Base-by-base conservation (phyloP, 2,329 filamentous ascomycete species). In the Calonectria pauciramosa region DNA sequence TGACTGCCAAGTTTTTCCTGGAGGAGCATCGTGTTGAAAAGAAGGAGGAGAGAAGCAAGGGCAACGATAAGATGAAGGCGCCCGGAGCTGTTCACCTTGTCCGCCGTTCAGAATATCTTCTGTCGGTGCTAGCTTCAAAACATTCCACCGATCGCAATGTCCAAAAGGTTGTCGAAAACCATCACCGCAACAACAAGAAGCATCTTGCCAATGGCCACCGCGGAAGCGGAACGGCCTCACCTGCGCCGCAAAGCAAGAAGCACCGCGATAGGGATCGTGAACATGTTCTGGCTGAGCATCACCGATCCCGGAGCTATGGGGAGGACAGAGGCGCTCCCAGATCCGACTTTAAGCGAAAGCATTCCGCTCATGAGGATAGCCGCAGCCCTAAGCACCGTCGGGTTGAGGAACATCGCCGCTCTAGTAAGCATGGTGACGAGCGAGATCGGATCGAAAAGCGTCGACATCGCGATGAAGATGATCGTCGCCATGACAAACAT, bases 11-110 rank as follows among this genome's bases (percentile, higher is more conserved):
- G 82, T 95, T 99, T 83, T 99, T 98, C 87, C 87, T 99, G 1
- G 97, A 99, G 83, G 97, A 99, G 85, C 96, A 99, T 84, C 94
- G 96, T n/a, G 96, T 99, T 23, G 97, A 98, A 84, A 97, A 97
- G 87, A 99, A 99, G 84, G 96, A 97, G 81, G 96, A 98, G 84
- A 94, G 97, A 44, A 94, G 89, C 81, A 95, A 95, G 81, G 91
- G 88, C 20, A 93, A 95, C 23, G 94, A 93, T 71, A 93, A 93
- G 75, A 94, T 95, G 44, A 97, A 98, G 82, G 98, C 96, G 3
- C 97, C 97, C 5, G 97, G 97, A n/a, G 96, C 97, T 28, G 97
- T 99, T 34, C 97, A 99, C 83, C 92, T 99, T 56, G 96, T 99
- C 69, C 95, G 97, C 63, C 94, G 97, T 73, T 95, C 96, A 13